Conservation (phyloP, 177 flowering plant species). For the Vitis hybrid region DNA sequence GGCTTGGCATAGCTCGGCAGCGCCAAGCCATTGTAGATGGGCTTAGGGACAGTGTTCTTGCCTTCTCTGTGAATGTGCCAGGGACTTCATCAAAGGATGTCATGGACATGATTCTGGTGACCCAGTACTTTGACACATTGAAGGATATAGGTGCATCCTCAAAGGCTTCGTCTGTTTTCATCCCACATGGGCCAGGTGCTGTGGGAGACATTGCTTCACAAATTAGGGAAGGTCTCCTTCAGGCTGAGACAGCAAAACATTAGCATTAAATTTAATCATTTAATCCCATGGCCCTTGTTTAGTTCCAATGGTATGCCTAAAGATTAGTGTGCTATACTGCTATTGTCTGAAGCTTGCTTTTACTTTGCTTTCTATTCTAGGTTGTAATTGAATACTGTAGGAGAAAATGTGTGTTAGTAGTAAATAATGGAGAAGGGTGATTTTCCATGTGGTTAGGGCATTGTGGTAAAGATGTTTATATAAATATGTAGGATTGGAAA, state of each 20-base stretch:
- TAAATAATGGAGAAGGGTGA: too few relatives aligned
- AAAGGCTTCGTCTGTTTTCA: conserved; percentile 62
- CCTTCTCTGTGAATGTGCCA: conserved; percentile 62
- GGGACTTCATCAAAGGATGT: conserved; percentile 73
- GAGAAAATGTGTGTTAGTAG: too few relatives aligned
- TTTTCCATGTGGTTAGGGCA: too few relatives aligned
- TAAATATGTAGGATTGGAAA: too few relatives aligned
- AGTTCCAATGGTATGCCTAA: background rate
- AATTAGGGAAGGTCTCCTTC: conserved; percentile 70
- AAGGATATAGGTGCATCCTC: conserved; percentile 76
- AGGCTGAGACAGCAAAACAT: conserved; percentile 22
- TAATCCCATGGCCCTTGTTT: background rate
- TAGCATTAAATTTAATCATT: background rate
- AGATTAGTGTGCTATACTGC: background rate
- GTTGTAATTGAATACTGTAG: too few relatives aligned
- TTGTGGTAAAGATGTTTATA: too few relatives aligned
- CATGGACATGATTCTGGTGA: conserved; percentile 78
- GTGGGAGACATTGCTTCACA: conserved; percentile 62
- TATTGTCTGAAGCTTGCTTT: background rate
- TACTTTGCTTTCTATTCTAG: background rate
- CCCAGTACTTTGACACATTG: conserved; percentile 80
- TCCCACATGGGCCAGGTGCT: conserved; percentile 79
- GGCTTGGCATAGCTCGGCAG: conserved; percentile 73
- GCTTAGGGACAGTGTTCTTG: conserved; percentile 73
- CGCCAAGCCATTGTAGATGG: conserved; percentile 84